These are phyloP conservation scores for Xerocomus minutiporus DNA, from an alignment of 1,284 basidiomycete species.

Conservation along the genomic window DNA sequence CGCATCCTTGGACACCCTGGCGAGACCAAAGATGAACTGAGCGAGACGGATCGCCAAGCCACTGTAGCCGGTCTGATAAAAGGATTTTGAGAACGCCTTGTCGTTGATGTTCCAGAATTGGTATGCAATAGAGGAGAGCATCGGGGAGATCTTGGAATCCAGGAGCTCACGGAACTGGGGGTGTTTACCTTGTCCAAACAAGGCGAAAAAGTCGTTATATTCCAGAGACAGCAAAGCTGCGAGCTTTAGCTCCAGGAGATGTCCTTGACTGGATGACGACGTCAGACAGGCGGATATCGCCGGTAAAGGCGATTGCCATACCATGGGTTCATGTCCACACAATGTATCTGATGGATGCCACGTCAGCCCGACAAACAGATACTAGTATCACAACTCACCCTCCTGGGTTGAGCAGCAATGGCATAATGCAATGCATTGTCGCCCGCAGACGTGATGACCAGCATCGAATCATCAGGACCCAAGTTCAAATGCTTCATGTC, in stretches of 20 bases:
- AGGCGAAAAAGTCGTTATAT: conserved; percentile 67
- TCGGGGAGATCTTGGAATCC: conserved; percentile 64
- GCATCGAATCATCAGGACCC: conserved; percentile 60
- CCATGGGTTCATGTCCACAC: conserved; percentile 70
- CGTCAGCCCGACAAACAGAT: background rate
- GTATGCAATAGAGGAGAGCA: conserved; percentile 71
- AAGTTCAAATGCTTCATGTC: conserved; percentile 70
- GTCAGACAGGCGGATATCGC: conserved; percentile 7
- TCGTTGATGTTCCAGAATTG: conserved; percentile 76
- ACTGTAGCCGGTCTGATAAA: conserved; percentile 74
- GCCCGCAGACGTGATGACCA: conserved; percentile 77
- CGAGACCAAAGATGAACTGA: conserved; percentile 55
- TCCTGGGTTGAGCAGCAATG: conserved; percentile 56
- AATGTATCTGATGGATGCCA: conserved; percentile 54
- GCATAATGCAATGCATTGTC: conserved; percentile 84
- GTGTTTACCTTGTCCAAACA: conserved; percentile 71
- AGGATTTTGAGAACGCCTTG: conserved; percentile 58
- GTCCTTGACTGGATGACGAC: conserved; percentile 55
- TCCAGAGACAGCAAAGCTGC: conserved; percentile 60
- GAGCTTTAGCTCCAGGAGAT: conserved; percentile 77
- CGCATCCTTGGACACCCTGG: conserved; percentile 57
- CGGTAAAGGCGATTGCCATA: conserved; percentile 18
- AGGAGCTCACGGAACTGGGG: conserved; percentile 61
- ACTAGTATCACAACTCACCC: conserved; percentile 30
- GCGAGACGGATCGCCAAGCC: conserved; percentile 70